Evolutionary conservation across 352 stramenopile species (phyloP), one percentile per base, ranked within the genome.

Genomic region (Elongisporangium prolatum): DNA sequence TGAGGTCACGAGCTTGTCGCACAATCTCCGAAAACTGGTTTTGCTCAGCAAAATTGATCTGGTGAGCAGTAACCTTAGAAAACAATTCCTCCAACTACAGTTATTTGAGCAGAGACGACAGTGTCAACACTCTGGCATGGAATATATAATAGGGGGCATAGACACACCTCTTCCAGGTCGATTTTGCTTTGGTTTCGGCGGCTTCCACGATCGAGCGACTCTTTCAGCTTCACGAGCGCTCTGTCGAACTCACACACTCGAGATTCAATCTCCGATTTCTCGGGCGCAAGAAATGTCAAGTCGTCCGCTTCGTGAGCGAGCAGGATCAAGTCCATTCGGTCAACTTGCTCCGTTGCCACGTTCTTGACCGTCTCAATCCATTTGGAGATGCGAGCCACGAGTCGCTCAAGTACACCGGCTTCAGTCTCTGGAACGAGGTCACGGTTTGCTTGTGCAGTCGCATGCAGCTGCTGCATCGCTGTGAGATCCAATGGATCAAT

Each of bases 111-210:
- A 18, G 17, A 57, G 9, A n/a, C 20, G 48, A 25, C 7, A 47
- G 53, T 11, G 22, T 28, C 17, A 58, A 25, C 20, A 20, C 52
- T 48, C 5, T 11, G 21, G 47, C 18, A 20, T 40, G 24, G 24
- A 8, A 54, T 48, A 11, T 1, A 28, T 4, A 52, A 21, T 13
- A 55, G 3, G 37, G 1, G n/a, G 40, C 37, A 34, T 22, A 20
- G 17, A 54, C 63, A 18, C 52, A 91, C 67, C 60, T 89, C 77
- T 14, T 74, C 66, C 9, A 94, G 59, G 9, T 69, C 54, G 40
- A 84, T 78, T 50, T 91, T 91, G 16, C 57, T 64, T 52, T 94
- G 82, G 40, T 84, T 84, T 5, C 81, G 79, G 17, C 86, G 82
- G 50, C 67, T 79, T 34, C 73, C 82, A 9, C 75, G 68, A 24